phyloP scores from a whole-genome alignment of 208 protist species.

The Phytomonas sp. region DNA sequence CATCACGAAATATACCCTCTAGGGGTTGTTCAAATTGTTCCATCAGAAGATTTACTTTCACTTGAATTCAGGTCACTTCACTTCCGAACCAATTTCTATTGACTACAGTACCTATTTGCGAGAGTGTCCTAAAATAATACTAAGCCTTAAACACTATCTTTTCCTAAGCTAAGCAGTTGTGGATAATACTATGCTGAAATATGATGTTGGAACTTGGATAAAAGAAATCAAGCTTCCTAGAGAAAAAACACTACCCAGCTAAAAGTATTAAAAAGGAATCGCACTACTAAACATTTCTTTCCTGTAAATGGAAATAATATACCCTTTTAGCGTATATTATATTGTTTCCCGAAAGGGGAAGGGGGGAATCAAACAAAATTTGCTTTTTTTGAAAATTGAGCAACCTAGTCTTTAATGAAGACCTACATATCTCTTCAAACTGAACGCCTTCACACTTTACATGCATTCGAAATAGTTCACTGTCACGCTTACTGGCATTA shows the following conservation, averaged over 20 bases:
- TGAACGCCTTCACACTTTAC: neutral
- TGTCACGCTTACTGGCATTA: neutral
- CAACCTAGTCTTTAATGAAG: neutral
- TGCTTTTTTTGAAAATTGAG: neutral
- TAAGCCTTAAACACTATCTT: neutral
- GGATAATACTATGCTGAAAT: neutral
- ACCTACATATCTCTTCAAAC: neutral
- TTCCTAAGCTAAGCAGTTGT: neutral
- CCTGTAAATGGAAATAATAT: neutral
- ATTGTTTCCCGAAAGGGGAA: neutral
- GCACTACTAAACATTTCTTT: neutral
- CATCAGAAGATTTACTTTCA: constrained; percentile 24
- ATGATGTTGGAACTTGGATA: neutral
- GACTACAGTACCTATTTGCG: neutral
- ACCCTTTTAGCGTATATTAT: neutral
- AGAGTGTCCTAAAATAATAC: constrained; percentile 2
- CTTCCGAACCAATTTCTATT: neutral
- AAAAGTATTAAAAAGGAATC: neutral
- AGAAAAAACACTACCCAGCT: neutral
- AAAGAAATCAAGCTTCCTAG: neutral
- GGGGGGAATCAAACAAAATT: neutral
- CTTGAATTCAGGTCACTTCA: neutral
- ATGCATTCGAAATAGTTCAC: neutral
- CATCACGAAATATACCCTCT: constrained; percentile 88
- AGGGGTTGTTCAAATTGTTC: constrained; percentile 79